Evolutionary conservation across 306 rosid genomes (phyloP), one percentile per base, ranked within the genome.

Genomic region (Gleditsia sinensis): DNA sequence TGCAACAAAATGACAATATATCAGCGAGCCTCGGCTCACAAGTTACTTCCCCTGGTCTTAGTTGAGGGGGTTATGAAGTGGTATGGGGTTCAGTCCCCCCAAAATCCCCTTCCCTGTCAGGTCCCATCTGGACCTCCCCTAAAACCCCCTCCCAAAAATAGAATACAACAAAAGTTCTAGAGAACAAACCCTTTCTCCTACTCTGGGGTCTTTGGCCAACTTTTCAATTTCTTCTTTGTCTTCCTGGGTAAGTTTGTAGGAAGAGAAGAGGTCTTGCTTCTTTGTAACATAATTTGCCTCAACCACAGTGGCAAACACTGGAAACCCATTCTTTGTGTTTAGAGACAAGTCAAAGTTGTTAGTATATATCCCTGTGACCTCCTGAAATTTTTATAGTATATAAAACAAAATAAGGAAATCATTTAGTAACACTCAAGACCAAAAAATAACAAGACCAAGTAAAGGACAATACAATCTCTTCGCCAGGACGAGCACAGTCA

Each of bases 401-500:
- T 9, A 64, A 74, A 76, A 16, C 20, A 66, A 33, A 57, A 28
- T 81, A 40, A 74, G 79, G 45, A 50, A 82, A 63, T 51, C 54
- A 77, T 58, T 70, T 67, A 9, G 32, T 48, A 72, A 76, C 40
- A 67, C 20, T 39, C 9, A n/a, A 28, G 43, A 28, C 45, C 51
- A 69, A 39, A 65, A 77, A 68, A 32, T 30, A 72, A 75, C 17
- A 9, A 84, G 72, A 75, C 37, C 0, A 60, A 42, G 82, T 48
- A 37, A 67, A 77, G 80, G 61, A 78, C 19, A 32, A 2, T 92
- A 94, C 99, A 75, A 94, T 94, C 80, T 94, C 97, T 92, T 94
- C 99, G 24, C 99, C 99, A 34, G 99, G 99, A 36, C 99, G 95
- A 28, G 99, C 99, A 78, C 99, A 94, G 72, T 94, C 99, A 80